These are phyloP conservation scores for Alternaria brassicicola DNA, from an alignment of 2,329 filamentous ascomycete genomes.

Conservation along the genomic window DNA sequence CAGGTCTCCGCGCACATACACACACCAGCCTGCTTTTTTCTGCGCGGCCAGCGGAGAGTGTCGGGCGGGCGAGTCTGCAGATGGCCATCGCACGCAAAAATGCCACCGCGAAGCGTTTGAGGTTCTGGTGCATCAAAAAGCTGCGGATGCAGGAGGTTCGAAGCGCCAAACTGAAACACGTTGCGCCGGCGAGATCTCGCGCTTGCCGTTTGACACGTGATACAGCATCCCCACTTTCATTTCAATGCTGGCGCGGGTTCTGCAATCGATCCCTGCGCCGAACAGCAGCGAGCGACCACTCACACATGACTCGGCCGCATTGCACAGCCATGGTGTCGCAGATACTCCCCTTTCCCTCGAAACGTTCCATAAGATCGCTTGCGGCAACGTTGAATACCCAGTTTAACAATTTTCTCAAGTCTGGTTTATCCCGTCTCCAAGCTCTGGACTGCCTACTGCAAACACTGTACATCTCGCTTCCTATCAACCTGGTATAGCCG, in stretches of 20 bases:
- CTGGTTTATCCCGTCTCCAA: not conserved
- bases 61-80: not conserved
- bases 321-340: conserved; percentile 17
- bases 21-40: not conserved
- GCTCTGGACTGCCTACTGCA: not conserved
- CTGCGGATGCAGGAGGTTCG: conserved; percentile 17
- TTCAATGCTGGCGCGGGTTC: conserved; percentile 10
- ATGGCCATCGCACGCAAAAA: not conserved
- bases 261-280: conserved; percentile 16
- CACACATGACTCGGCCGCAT: conserved; percentile 18
- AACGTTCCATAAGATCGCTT: conserved; percentile 5
- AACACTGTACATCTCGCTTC: not conserved
- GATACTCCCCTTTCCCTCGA: conserved; percentile 18
- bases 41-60: not conserved
- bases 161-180: conserved; percentile 28
- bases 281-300: conserved; percentile 10
- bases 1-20: not conserved
- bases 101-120: conserved; percentile 23
- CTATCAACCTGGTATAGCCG: not conserved
- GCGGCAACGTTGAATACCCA: not conserved
- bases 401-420: not conserved
- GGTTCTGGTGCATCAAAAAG: conserved; percentile 11
- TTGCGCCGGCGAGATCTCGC: conserved; percentile 5
- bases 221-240: conserved; percentile 13
- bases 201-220: conserved; percentile 15